These are phyloP conservation scores for Syzygium aqueum DNA, from an alignment of 345 rosid genomes.

Conservation along the genomic window DNA sequence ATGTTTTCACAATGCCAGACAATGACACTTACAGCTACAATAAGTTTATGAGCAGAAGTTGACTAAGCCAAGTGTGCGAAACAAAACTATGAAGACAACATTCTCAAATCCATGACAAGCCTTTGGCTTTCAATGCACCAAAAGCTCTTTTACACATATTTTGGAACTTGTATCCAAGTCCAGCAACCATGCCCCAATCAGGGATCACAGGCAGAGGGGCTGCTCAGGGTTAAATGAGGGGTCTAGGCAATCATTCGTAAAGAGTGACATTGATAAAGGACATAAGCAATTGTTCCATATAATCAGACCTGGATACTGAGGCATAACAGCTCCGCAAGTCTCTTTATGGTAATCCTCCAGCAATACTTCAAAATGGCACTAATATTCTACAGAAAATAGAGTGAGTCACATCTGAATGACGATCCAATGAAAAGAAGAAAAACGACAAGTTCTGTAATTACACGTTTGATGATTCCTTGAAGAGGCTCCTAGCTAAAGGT, in stretches of 20 bases:
- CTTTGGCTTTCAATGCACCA: neutral
- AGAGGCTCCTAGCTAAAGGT: too few relatives aligned
- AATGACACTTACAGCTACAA: neutral
- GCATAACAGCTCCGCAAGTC: slow-evolving; percentile 78
- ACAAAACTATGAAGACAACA: too few relatives aligned
- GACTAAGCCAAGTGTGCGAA: neutral
- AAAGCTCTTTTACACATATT: neutral
- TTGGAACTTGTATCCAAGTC: neutral
- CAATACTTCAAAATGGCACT: slow-evolving; percentile 87
- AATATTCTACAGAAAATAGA: slow-evolving; percentile 57
- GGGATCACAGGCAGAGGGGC: neutral
- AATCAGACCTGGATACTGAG: slow-evolving; percentile 55
- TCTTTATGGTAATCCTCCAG: slow-evolving; percentile 72
- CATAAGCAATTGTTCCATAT: neutral
- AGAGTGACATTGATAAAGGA: neutral
- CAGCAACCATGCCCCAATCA: neutral
- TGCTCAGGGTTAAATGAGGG: neutral
- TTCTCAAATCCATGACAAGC: neutral
- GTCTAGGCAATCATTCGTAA: neutral
- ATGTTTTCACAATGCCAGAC: neutral
- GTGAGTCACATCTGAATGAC: neutral
- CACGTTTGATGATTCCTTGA: too few relatives aligned
- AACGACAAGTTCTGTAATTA: too few relatives aligned
- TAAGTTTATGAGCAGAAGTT: neutral
- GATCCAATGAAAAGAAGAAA: slow-evolving; percentile 7